A percentile compares a stretch with the other conserved stretches of the same genome.
Evolutionary conservation across 345 rosid genomes (phyloP).

Genomic region (Stellera chamaejasme): DNA sequence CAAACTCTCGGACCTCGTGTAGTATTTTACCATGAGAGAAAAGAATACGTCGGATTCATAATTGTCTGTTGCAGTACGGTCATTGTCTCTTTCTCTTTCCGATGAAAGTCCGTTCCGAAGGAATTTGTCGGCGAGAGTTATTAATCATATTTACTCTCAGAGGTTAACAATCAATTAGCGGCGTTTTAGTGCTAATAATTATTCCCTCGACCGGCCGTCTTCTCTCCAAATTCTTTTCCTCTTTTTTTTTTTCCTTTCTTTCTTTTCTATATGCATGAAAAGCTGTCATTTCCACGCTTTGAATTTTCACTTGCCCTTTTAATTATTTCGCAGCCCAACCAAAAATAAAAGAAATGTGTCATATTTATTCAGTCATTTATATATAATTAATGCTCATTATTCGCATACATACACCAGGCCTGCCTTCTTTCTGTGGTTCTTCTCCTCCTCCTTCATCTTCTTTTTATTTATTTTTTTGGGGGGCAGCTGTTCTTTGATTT

Average conservation of each 20-base stretch:
- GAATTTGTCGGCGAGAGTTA: conserved; percentile 70
- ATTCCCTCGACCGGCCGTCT: conserved; percentile 2
- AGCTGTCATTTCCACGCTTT: conserved; percentile 24
- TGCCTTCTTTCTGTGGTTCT: conserved; percentile 25
- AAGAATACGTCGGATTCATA: too few species aligned
- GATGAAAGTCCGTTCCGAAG: conserved; percentile 32
- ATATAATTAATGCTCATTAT: conserved; percentile 52
- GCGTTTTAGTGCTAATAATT: conserved; percentile 13
- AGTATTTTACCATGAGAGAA: too few species aligned
- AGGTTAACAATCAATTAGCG: conserved; percentile 16
- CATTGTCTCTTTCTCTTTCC: conserved; percentile 14
- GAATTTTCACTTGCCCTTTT: conserved; percentile 9
- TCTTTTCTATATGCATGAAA: conserved; percentile 18
- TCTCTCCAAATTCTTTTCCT: neutral
- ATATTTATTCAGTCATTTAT: conserved; percentile 34
- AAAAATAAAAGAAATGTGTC: conserved; percentile 8
- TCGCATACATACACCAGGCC: conserved; percentile 32
- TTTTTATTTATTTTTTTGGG: neutral
- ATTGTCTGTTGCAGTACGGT: neutral
- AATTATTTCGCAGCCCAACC: conserved; percentile 8
- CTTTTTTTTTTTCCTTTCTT: conserved; percentile 9
- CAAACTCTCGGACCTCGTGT: too few species aligned
- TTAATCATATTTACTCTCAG: conserved; percentile 22
- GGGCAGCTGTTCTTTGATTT: neutral
- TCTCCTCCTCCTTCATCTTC: conserved; percentile 16